Base-by-base conservation (phyloP, 2,329 filamentous ascomycete genomes). In the Fusarium protoensiforme region DNA sequence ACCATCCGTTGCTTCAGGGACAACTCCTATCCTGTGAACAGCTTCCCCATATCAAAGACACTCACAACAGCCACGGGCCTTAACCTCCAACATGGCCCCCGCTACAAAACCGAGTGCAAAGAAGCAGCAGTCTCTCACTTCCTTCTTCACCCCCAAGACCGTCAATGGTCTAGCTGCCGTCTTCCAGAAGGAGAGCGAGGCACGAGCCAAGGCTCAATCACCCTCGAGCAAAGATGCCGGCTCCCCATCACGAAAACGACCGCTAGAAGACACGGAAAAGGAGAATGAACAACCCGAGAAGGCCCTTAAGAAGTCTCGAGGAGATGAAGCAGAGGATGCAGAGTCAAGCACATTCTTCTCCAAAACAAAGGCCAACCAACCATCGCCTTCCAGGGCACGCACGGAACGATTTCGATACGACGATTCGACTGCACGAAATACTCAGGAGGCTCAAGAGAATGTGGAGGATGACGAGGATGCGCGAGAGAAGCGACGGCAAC, bases 41-140 rank as follows among this genome's bases (percentile, higher is more conserved):
- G 56, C 58, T 22, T 62, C 67, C 29, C 38, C 54, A 46, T 61
- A 35, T 48, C 53, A 48, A 72, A 35, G 36, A 24, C 38, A 60
- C 9, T 16, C 20, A 24, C 56, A 36, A 63, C 51, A 53, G 7
- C 27, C 31, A 20, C 41, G 51, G 31, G n/a, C 24, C 16, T 39
- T 22, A 22, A 35, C 39, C 29, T 56, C n/a, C 63, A 73, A 20
- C 16, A 84, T 84, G 82, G 76, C 82, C 22, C 81, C 82, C 11
- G 62, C 75, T 43, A 66, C 85, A 1, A 85, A 85, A 60, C 74
- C 84, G 0, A 75, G 83, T 31, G 84, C 81, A 63, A 93, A 92
- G 82, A 93, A 92, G 77, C 94, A 98, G 79, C 89, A 92, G 74
- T 94, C 94, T 1, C 92, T 98, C 69, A 96, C 94, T 4, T 95